Conservation (phyloP, 495 filamentous ascomycete genomes). For the Trichoderma gamsii region DNA sequence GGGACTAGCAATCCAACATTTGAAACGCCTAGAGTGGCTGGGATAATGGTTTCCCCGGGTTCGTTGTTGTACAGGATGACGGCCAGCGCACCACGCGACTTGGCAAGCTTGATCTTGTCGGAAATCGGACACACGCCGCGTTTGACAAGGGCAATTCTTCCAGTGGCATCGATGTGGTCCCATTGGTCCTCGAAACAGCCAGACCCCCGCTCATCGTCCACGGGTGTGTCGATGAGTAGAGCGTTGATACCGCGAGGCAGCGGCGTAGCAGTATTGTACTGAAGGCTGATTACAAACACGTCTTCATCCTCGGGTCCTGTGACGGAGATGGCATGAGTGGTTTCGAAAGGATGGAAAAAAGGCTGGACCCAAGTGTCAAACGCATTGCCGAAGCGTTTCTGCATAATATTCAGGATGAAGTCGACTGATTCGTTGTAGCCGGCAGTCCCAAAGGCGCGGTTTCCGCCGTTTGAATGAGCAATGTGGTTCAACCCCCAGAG, state of each 20-base stretch:
- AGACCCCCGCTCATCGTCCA: slow-evolving; percentile 22
- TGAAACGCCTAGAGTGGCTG: slow-evolving; percentile 25
- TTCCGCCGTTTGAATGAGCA: slow-evolving; percentile 37
- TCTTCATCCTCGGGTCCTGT: slow-evolving; percentile 27
- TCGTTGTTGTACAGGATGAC: slow-evolving; percentile 29
- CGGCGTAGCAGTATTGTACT: slow-evolving; percentile 40
- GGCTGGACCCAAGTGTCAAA: slow-evolving; percentile 34
- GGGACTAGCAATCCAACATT: slow-evolving; percentile 27
- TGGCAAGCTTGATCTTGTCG: slow-evolving; percentile 24
- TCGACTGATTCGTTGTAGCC: slow-evolving; percentile 42
- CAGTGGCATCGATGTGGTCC: slow-evolving; percentile 31
- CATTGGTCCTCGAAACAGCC: slow-evolving; percentile 36
- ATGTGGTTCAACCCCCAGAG: slow-evolving; percentile 29
- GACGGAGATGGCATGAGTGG: slow-evolving; percentile 33
- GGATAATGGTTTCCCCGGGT: slow-evolving; percentile 3
- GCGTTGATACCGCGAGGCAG: slow-evolving; percentile 33
- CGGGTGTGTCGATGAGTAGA: slow-evolving; percentile 33
- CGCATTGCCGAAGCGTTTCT: slow-evolving; percentile 24
- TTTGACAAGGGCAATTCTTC: slow-evolving; percentile 41
- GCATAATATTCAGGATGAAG: slow-evolving; percentile 31
- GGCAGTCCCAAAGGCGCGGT: slow-evolving; percentile 43
- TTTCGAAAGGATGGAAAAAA: slow-evolving; percentile 37
- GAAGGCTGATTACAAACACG: slow-evolving; percentile 35
- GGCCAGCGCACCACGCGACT: slow-evolving; percentile 23
- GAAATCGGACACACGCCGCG: slow-evolving; percentile 34